Evolutionary conservation across 208 protist species (phyloP), one percentile per base, ranked within the genome.

Genomic region (Acanthamoeba quina): DNA sequence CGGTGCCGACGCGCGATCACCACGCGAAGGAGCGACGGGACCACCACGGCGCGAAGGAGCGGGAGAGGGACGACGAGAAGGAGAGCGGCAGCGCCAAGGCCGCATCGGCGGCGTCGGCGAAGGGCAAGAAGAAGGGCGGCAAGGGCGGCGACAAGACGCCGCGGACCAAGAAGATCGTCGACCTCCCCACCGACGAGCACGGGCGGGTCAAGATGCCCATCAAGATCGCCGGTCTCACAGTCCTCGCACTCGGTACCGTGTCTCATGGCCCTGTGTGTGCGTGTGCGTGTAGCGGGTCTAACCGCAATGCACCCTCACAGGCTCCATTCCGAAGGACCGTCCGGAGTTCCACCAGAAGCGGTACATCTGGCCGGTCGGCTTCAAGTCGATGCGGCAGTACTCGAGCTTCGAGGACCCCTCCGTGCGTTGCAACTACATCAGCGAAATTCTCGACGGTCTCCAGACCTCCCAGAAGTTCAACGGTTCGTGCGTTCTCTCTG

Each of bases 321-420:
- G 52, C 31, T 52, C 54, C 26, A 83, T 93, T n/a, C 90, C 62
- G 4, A 83, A 93, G 90, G 68, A 62, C 68, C 26, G 90, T 9
- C 49, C 90, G 0, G 90, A 93, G 68, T 93, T 83, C 72, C 90
- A 93, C 54, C 44, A 78, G 54, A 93, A 93, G 70, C 34, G 90
- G 24, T 93, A 93, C 70, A 93, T 93, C 19, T 93, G 90, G 90
- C 90, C 90, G 41, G 68, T 93, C 4, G 90, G 90, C 17, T 93
- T 83, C 90, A 93, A 93, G 44, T 70, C 52, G 17, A 93, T 68
- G 49, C 64, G 90, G 49, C 62, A 76, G 54, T 93, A 93, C 90
- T 83, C 49, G 31, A 83, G 68, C 72, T 62, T 93, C 52, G 24
- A 70, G 47, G 70, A 93, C 26, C 90, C 90, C 49, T 83, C 62